A percentile compares a stretch with the other conserved stretches of the same genome.
phyloP scores from a whole-genome alignment of 1,284 basidiomycete species.

The Rhodotorula sp. region DNA sequence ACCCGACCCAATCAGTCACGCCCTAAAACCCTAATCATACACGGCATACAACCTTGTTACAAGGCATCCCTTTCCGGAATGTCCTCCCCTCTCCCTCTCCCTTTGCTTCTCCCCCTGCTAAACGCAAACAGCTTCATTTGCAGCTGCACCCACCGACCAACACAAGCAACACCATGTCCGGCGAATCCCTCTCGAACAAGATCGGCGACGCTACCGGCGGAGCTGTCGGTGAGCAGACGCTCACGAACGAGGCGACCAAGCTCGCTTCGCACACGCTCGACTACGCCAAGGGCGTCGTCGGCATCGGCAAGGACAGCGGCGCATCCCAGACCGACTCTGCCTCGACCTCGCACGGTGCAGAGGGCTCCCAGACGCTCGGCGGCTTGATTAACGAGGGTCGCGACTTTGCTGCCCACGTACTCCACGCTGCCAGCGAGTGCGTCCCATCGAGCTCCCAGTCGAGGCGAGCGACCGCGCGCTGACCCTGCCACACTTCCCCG shows the following conservation, averaged over 20 bases:
- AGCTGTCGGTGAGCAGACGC: conserved; percentile 25
- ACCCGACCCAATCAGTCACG: no score
- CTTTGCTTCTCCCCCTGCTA: not conserved
- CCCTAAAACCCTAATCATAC: no score
- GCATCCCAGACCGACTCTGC: conserved; percentile 12
- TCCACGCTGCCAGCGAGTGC: conserved; percentile 25
- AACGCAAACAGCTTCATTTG: no score
- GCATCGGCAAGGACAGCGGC: conserved; percentile 23
- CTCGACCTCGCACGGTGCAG: conserved; percentile 11
- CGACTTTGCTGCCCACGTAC: conserved; percentile 25
- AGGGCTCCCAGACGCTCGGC: conserved; percentile 26
- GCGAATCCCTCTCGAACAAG: conserved; percentile 24
- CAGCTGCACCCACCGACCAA: not conserved
- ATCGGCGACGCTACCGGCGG: conserved; percentile 28
- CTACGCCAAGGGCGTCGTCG: conserved; percentile 33
- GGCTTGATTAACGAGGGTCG: conserved; percentile 31
- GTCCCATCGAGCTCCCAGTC: not conserved
- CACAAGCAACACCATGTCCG: conserved; percentile 12
- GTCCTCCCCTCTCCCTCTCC: not conserved
- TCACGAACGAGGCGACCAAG: conserved; percentile 22
- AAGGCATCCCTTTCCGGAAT: no score
- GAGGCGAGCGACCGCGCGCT: not conserved
- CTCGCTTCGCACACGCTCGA: conserved; percentile 30
- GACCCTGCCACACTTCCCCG: not conserved
- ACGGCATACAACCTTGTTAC: no score